Percentiles rank a stretch among this genome's conserved stretches.
These are phyloP conservation scores for Alternaria viburni DNA, from an alignment of 2,329 filamentous ascomycete species.

Conservation along the genomic window DNA sequence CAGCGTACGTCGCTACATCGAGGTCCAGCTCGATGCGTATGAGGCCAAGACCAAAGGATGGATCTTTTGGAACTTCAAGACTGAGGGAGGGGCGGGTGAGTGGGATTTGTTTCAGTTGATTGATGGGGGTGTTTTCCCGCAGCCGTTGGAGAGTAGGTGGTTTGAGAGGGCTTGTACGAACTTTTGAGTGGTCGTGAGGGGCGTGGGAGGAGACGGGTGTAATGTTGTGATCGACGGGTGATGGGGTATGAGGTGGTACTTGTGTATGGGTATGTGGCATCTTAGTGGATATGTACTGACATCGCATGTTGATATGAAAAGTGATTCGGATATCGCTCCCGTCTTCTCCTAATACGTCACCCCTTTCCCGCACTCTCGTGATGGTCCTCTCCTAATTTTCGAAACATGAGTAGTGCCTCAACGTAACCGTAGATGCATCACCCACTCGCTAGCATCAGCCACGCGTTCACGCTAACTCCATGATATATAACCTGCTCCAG, in stretches of 20 bases:
- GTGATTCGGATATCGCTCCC: accelerated
- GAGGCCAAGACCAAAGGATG: conserved; percentile 59
- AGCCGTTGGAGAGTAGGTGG: conserved; percentile 34
- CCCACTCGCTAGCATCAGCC: no score
- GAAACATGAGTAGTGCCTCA: no score
- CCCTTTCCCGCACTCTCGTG: no score
- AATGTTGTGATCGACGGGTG: not conserved
- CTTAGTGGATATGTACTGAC: not conserved
- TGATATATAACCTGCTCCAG: no score
- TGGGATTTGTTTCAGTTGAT: conserved; percentile 60
- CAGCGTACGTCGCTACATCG: conserved; percentile 59
- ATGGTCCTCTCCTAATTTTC: no score
- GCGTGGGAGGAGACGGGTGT: not conserved
- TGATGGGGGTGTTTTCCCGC: conserved; percentile 59
- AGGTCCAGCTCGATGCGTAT: conserved; percentile 62
- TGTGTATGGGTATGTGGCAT: not conserved
- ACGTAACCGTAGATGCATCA: no score
- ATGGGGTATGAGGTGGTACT: not conserved
- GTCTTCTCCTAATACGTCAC: not conserved
- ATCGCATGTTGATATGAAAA: not conserved
- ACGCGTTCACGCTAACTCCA: no score
- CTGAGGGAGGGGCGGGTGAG: conserved; percentile 56
- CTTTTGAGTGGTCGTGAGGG: conserved; percentile 11
- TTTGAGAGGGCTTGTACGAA: conserved; percentile 38
- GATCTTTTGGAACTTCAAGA: conserved; percentile 67